A percentile compares a stretch with the other conserved stretches of the same genome.
These are phyloP conservation scores for Aspergillus sp. DNA, from an alignment of 2,329 filamentous ascomycete species.

Conservation along the genomic window DNA sequence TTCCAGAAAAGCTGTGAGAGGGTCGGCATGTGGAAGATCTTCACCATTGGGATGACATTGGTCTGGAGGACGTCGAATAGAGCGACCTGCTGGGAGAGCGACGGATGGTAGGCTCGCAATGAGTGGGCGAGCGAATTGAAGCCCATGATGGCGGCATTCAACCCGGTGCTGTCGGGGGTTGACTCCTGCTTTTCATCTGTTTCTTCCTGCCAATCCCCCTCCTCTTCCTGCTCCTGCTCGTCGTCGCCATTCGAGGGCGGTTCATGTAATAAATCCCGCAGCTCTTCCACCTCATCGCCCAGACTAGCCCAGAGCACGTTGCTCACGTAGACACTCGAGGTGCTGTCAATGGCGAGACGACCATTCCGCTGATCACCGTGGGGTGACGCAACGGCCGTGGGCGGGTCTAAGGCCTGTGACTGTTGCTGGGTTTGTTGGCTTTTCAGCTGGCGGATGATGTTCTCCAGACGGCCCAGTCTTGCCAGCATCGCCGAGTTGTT, in stretches of 20 bases:
- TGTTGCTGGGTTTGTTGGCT: conserved; percentile 18
- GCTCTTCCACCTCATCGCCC: conserved; percentile 60
- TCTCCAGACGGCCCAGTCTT: conserved; percentile 55
- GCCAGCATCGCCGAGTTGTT: conserved; percentile 44
- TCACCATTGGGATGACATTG: conserved; percentile 54
- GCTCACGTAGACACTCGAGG: conserved; percentile 61
- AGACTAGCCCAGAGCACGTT: conserved; percentile 62
- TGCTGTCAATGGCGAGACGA: conserved; percentile 59
- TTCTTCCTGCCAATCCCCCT: conserved; percentile 33
- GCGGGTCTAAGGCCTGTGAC: not conserved
- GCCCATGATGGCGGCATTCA: conserved; percentile 30
- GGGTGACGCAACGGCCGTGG: not conserved
- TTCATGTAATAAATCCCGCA: conserved; percentile 57
- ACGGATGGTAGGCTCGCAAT: conserved; percentile 53
- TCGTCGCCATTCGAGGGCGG: conserved; percentile 17
- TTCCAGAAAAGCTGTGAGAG: conserved; percentile 48
- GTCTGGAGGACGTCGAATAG: conserved; percentile 18
- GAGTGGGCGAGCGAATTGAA: conserved; percentile 54
- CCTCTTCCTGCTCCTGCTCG: conserved; percentile 49
- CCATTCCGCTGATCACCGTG: conserved; percentile 34
- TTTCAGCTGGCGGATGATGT: conserved; percentile 57
- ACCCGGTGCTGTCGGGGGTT: conserved; percentile 46
- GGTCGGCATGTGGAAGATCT: conserved; percentile 56
- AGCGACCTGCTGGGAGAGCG: conserved; percentile 11
- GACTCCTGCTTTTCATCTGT: conserved; percentile 31